Percentiles rank a stretch among this genome's conserved stretches.
phyloP scores from a whole-genome alignment of 1,284 basidiomycete species.

The Irpex rosettiformis region DNA sequence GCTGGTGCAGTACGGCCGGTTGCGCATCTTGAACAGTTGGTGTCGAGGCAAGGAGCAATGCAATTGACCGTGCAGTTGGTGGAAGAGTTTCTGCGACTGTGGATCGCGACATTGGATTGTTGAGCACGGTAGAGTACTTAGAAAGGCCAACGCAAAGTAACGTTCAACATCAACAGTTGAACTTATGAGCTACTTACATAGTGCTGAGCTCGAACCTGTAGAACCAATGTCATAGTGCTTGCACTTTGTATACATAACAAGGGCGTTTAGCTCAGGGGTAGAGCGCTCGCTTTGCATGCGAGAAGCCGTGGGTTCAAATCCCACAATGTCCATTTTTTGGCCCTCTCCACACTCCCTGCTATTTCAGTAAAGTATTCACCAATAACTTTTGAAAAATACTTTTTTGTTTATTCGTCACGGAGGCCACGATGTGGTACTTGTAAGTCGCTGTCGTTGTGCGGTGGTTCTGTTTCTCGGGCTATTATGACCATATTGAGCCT shows the following conservation, averaged over 20 bases:
- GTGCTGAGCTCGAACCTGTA: neutral
- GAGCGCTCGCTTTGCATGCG: neutral
- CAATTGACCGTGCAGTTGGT: constrained; percentile 88
- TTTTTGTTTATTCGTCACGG: too few relatives aligned
- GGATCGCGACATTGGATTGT: constrained; percentile 53
- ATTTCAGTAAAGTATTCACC: too few relatives aligned
- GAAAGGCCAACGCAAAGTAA: too few relatives aligned
- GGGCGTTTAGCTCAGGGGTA: neutral
- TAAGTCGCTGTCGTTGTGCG: too few relatives aligned
- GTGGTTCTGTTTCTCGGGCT: too few relatives aligned
- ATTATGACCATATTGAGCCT: too few relatives aligned
- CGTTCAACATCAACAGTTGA: neutral
- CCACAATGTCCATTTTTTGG: neutral
- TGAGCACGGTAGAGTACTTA: too few relatives aligned
- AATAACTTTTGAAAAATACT: too few relatives aligned
- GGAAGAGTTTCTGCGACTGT: constrained; percentile 67
- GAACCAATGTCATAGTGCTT: neutral
- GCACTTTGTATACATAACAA: neutral
- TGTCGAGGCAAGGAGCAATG: constrained; percentile 90
- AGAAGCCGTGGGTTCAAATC: neutral
- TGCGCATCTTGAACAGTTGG: constrained; percentile 91
- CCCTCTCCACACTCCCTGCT: neutral
- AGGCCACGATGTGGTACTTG: too few relatives aligned
- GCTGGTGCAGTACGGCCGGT: constrained; percentile 90
- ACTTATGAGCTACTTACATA: neutral